Evolutionary conservation across 257 asterid species (phyloP), one percentile per base, ranked within the genome.

Genomic region (Haberlea rhodopensis): DNA sequence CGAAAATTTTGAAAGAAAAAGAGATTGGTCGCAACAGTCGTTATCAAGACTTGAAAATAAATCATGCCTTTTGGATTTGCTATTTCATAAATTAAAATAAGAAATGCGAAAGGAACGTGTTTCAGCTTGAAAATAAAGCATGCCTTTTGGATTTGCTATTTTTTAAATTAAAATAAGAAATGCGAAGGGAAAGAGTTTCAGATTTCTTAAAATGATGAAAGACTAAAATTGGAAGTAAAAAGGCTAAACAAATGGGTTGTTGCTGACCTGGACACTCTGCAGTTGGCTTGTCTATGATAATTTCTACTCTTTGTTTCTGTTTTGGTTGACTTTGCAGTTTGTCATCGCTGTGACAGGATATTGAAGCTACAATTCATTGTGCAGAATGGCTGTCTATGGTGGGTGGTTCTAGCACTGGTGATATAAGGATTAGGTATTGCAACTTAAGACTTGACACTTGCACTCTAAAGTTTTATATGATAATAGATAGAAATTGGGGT

Each of bases 321-420:
- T 62, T 70, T 65, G 27, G 55, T 69, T 48, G 65, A 65, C 22
- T 11, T 6, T 62, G 25, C 31, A 75, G 66, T 61, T 79, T 76
- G 72, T 73, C 74, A 75, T 73, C 77, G 63, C 73, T 79, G 81
- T 82, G 77, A 85, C 99, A 92, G 99, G 99, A 92, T 80, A 87
- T 92, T 82, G 99, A 92, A 85, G 96, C 97, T 81, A 89, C 99
- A 83, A 84, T 92, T 87, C 99, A 92, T 81, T 92, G 99, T 80
- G 99, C 99, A 85, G 99, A 92, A 80, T 92, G 99, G 98, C 88
- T 92, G 62, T 92, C 89, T 78, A 92, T 92, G 98, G 97, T 87
- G 73, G 98, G 98, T 75, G 96, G 97, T 81, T 89, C 89, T 69
- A 89, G 98, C 88, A 85, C 88, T 53, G 94, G 99, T 75, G 99